These are phyloP conservation scores for Anthoceros angustus DNA, from an alignment of 225 moss, liverwort and hornwort genomes.

Conservation along the genomic window DNA sequence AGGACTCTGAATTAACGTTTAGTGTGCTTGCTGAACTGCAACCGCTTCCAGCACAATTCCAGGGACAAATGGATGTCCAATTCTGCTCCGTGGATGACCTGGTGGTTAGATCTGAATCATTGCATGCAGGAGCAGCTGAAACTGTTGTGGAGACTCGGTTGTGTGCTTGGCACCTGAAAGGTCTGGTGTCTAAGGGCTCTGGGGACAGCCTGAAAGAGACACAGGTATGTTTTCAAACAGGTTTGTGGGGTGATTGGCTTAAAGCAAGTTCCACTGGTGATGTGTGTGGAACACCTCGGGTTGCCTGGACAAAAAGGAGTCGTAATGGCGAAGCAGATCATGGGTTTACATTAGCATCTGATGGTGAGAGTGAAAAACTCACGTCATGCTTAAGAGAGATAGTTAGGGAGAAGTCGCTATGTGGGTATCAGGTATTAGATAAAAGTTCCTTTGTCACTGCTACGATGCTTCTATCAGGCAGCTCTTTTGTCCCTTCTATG, in stretches of 20 bases:
- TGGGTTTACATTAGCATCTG: not conserved
- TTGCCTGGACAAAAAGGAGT: not conserved
- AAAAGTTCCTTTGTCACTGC: constrained; percentile 7
- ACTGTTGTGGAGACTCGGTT: constrained; percentile 4
- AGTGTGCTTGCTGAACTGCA: not conserved
- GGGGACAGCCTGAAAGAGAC: not conserved
- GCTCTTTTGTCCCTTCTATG: constrained; percentile 4
- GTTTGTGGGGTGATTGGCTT: constrained; percentile 9
- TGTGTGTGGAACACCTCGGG: not conserved
- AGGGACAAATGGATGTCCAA: not conserved
- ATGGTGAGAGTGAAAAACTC: not conserved
- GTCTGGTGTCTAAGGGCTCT: not conserved
- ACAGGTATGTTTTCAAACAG: not conserved
- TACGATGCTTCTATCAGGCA: constrained; percentile 9
- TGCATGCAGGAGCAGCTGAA: not conserved
- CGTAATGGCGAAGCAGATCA: not conserved
- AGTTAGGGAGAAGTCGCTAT: not conserved
- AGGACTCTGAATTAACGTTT: not conserved
- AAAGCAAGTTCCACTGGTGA: not conserved
- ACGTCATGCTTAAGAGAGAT: not conserved
- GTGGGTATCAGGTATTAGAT: not conserved
- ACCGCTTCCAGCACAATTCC: not conserved
- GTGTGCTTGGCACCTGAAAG: not conserved
- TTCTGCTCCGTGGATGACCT: not conserved
- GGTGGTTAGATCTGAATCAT: not conserved